phyloP scores from a whole-genome alignment of 148 eudicot genomes.

The Camellia japonica region DNA sequence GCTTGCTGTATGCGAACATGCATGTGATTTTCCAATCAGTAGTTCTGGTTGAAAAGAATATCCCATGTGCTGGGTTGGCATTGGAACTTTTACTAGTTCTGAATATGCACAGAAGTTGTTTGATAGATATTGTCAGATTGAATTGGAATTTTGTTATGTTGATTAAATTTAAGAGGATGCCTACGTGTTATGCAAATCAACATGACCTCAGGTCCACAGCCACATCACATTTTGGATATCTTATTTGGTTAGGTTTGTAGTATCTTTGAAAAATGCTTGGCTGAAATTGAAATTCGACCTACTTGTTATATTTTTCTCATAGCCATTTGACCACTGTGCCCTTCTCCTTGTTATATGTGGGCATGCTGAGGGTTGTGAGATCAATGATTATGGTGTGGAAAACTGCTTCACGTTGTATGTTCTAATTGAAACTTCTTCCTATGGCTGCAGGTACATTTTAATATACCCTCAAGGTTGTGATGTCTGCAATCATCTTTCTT shows the following conservation, averaged over 20 bases:
- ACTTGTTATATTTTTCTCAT: not conserved
- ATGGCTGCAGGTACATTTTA: conserved; percentile 70
- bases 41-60: conserved; percentile 1
- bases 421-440: conserved; percentile 5
- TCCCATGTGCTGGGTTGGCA: not conserved
- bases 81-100: not conserved
- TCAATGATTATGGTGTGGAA: not conserved
- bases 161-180: too few species aligned
- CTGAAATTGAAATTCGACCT: conserved; percentile 1
- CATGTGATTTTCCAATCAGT: not conserved
- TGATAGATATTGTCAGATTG: not conserved
- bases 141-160: not conserved
- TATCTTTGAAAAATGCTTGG: not conserved
- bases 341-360: not conserved
- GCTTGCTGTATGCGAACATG: not conserved
- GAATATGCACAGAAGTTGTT: not conserved
- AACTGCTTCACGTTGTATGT: not conserved
- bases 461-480: conserved; percentile 98
- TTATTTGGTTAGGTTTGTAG: too few species aligned
- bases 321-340: too few species aligned
- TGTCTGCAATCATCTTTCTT: conserved; percentile 88
- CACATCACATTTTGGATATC: not conserved
- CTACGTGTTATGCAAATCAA: too few species aligned
- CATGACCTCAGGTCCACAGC: not conserved
- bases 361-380: conserved; percentile 4